Percentiles rank a stretch among this genome's conserved stretches.
These are phyloP conservation scores for Cyclocybe aegerita DNA, from an alignment of 768 basidiomycete species.

Conservation along the genomic window DNA sequence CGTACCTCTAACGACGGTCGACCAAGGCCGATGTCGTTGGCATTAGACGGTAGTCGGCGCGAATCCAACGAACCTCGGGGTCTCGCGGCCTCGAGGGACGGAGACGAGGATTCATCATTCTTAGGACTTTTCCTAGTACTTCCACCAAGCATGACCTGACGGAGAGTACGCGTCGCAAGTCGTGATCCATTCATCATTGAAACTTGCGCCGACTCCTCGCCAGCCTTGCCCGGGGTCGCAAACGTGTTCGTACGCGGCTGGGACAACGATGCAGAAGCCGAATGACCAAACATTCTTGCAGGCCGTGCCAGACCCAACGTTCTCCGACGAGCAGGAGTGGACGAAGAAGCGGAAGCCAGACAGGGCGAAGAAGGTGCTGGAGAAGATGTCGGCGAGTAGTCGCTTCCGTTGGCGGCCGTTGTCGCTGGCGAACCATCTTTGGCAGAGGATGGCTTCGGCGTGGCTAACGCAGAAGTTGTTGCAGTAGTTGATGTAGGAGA, in stretches of 20 bases:
- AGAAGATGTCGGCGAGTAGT: slow-evolving; percentile 9
- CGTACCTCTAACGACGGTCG: slow-evolving; percentile 25
- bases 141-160: slow-evolving; percentile 22
- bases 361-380: slow-evolving; percentile 11
- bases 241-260: slow-evolving; percentile 1
- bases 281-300: slow-evolving; percentile 12
- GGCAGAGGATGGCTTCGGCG: slow-evolving; percentile 12
- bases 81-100: neutral
- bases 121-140: slow-evolving; percentile 1
- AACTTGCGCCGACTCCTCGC: neutral
- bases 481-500: slow-evolving; percentile 17
- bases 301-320: slow-evolving; percentile 4
- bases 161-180: slow-evolving; percentile 15
- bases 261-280: slow-evolving; percentile 5
- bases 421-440: slow-evolving; percentile 9
- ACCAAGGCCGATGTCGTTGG: slow-evolving; percentile 21
- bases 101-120: slow-evolving; percentile 1
- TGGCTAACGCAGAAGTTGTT: slow-evolving; percentile 7
- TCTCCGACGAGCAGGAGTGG: slow-evolving; percentile 11
- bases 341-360: slow-evolving; percentile 18
- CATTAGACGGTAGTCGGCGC: slow-evolving; percentile 9
- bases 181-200: neutral
- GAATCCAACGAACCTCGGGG: slow-evolving; percentile 22
- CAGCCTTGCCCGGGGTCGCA: slow-evolving; percentile 1
- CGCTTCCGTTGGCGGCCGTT: slow-evolving; percentile 14